A percentile compares a stretch with the other conserved stretches of the same genome.
Conservation (phyloP, 116 monocot species). For the Cymodocea nodosa region DNA sequence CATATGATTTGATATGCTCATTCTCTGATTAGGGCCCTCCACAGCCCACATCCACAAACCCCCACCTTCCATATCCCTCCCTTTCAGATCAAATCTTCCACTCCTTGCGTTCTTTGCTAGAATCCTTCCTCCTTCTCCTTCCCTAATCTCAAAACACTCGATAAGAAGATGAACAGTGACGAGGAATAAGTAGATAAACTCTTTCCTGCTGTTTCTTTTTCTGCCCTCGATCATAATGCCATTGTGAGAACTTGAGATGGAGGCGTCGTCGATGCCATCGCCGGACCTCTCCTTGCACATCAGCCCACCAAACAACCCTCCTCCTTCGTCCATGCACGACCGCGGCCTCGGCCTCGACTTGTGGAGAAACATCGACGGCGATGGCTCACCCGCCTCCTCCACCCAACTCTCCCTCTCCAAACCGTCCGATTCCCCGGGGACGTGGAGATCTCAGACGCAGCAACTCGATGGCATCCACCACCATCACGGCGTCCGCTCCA, state of each 20-base stretch:
- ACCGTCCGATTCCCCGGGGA: background rate
- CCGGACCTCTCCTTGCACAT: conserved; percentile 26
- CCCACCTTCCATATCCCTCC: no score
- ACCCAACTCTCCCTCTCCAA: conserved; percentile 8
- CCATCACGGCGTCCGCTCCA: background rate
- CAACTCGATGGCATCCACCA: background rate
- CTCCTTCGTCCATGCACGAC: background rate
- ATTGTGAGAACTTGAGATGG: background rate
- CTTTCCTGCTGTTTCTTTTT: no score
- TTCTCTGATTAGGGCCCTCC: no score
- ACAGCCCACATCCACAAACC: no score
- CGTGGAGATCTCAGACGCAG: background rate
- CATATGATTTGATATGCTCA: conserved; percentile 6
- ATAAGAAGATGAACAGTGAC: background rate
- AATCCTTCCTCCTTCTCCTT: background rate
- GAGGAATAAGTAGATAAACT: no score
- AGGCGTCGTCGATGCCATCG: conserved; percentile 11
- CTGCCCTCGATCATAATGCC: no score
- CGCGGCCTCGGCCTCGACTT: conserved; percentile 7
- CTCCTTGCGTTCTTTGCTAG: background rate
- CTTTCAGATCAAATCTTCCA: background rate
- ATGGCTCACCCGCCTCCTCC: background rate
- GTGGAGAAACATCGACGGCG: conserved; percentile 1
- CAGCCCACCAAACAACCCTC: conserved; percentile 18
- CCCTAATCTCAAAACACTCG: background rate